Conservation (phyloP, 1,284 basidiomycete species). For the Boletellus deceptivus region DNA sequence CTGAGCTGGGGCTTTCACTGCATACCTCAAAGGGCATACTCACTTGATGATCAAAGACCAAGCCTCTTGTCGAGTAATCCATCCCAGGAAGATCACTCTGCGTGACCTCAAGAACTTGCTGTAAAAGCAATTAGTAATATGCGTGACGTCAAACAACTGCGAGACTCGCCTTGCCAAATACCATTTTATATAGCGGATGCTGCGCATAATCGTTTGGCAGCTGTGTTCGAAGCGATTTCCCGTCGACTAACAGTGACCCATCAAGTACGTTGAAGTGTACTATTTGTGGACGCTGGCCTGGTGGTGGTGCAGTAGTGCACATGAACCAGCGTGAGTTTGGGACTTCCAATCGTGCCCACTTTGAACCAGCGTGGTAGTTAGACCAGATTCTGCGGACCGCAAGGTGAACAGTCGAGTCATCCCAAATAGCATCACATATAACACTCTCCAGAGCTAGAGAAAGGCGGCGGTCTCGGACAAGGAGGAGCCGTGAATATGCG, state of each 20-base stretch:
- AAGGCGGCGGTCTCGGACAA: neutral
- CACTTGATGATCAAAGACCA: conserved; percentile 26
- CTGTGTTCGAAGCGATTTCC: neutral
- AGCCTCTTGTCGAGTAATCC: conserved; percentile 36
- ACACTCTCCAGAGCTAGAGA: conserved; percentile 10
- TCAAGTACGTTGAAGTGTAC: neutral
- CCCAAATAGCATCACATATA: neutral
- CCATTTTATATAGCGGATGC: neutral
- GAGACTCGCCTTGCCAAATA: neutral
- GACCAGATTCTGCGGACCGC: neutral
- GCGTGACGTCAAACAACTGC: neutral
- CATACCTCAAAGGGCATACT: neutral
- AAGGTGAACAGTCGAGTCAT: neutral
- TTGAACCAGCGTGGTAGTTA: neutral
- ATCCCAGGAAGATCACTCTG: conserved; percentile 37
- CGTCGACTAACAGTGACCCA: neutral
- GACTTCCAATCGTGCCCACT: neutral
- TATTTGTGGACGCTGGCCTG: neutral
- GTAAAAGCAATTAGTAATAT: neutral
- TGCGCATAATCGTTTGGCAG: neutral
- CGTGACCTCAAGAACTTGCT: conserved; percentile 7
- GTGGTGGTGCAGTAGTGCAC: neutral
- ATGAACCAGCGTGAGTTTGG: neutral
- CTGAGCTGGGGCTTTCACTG: neutral
- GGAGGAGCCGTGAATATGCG: neutral